Conservation (phyloP, 225 moss, liverwort and hornwort species). For the Thuidium tamariscinum region DNA sequence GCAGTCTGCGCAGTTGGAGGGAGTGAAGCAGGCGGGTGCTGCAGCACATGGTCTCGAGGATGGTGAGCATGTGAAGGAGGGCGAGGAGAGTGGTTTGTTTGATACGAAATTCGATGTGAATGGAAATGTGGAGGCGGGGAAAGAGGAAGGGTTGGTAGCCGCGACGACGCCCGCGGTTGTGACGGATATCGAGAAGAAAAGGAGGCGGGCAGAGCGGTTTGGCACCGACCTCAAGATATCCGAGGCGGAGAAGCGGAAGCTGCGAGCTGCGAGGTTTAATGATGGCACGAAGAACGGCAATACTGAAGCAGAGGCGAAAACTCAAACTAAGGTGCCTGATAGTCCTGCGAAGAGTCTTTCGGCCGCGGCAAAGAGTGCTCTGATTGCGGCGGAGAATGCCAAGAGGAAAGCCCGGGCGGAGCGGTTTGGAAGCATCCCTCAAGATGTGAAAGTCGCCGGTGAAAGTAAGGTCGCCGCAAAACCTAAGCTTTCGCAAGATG, state of each 20-base stretch:
- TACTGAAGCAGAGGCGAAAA: neutral
- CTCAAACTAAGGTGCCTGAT: slow-evolving; percentile 10
- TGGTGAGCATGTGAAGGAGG: slow-evolving; percentile 8
- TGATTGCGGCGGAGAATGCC: slow-evolving; percentile 48
- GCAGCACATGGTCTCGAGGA: slow-evolving; percentile 20
- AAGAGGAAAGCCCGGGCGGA: slow-evolving; percentile 93
- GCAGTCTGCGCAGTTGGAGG: slow-evolving; percentile 7
- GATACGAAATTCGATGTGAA: neutral
- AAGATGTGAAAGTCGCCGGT: slow-evolving; percentile 17
- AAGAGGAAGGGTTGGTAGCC: neutral
- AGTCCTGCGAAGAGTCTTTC: slow-evolving; percentile 6
- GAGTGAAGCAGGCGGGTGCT: slow-evolving; percentile 12
- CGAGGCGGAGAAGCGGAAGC: slow-evolving; percentile 70
- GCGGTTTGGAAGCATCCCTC: slow-evolving; percentile 37
- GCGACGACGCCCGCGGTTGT: slow-evolving; percentile 11
- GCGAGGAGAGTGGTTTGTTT: neutral
- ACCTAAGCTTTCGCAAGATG: slow-evolving; percentile 20
- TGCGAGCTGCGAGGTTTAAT: slow-evolving; percentile 79
- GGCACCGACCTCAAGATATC: slow-evolving; percentile 79
- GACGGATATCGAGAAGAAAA: slow-evolving; percentile 79
- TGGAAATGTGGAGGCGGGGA: neutral
- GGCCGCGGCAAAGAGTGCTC: slow-evolving; percentile 43
- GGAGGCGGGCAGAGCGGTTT: slow-evolving; percentile 85
- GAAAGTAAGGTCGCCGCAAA: slow-evolving; percentile 22
- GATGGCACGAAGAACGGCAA: slow-evolving; percentile 20